Evolutionary conservation across 73 alveolate species (phyloP), one percentile per base, ranked within the genome.

Genomic region (Paramecium octaurelia): DNA sequence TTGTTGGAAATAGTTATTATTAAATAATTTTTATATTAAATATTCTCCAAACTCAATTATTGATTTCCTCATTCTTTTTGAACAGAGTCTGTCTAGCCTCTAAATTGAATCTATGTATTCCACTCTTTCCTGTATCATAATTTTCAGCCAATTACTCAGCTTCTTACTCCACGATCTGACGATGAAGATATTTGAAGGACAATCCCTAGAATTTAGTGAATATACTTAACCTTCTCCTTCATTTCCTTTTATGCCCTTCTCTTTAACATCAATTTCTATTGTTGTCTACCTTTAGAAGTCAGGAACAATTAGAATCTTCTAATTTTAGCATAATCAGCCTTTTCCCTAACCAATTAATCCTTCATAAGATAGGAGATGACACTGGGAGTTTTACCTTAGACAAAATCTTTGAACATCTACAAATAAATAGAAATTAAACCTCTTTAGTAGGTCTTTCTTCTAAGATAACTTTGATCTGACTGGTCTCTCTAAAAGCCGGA

Each of bases 371-470:
- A 40, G n/a, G 87, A 73, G 18, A 36, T 38, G 12, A 73, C 87
- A 36, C 59, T 36, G 11, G 60, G 57, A 12, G 87, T 40, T 38
- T 73, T 73, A 36, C 87, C 87, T 73, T 20, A 20, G 8, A 73
- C 34, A 38, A 73, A 73, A 29, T 73, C 87, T 40, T 73, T 73
- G 21, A 73, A 73, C 87, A 73, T 73, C 84, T 64, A 64, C 3
- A 31, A 34, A 11, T 0, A 54, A 54, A 64, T 64, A 12, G 9
- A 64, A 64, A 64, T 2, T 27, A 27, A 31, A 64, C 84, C 46
- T 73, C 87, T 40, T 73, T 73, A 4, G 87, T 21, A n/a, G 87
- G 87, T 11, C 59, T 73, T 40, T 73, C 87, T 73, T 73, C 87
- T 8, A 73, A 73, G 3, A 40, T 73, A 11, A 73, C 59, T 73